Conservation (phyloP, 768 basidiomycete species). For the Kwoniella newhampshirensis region DNA sequence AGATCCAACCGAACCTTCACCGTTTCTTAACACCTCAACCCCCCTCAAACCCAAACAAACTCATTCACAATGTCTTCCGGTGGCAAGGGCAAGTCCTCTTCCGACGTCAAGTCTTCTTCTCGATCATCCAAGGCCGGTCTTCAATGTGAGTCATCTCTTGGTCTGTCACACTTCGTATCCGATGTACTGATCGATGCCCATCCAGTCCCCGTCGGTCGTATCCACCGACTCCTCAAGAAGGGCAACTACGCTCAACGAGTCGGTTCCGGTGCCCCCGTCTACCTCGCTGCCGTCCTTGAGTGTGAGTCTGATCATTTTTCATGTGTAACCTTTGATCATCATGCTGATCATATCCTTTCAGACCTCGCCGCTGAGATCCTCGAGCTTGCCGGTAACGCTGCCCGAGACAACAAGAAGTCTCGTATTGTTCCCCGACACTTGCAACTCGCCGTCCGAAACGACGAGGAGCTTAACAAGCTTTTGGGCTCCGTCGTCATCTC, state of each 20-base stretch:
- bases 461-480: conserved; percentile 78
- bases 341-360: conserved; percentile 17
- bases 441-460: conserved; percentile 88
- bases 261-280: conserved; percentile 87
- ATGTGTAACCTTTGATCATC: neutral
- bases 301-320: conserved; percentile 49
- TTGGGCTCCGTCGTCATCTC: conserved; percentile 84
- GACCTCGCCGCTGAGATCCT: conserved; percentile 92
- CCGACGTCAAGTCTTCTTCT: conserved; percentile 62
- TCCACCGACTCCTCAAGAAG: conserved; percentile 81
- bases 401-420: conserved; percentile 80
- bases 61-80: conserved; percentile 50
- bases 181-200: conserved; percentile 50
- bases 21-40: conserved; percentile 24
- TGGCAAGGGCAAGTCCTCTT: conserved; percentile 57
- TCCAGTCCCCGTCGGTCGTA: conserved; percentile 79
- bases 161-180: conserved; percentile 58
- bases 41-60: conserved; percentile 25
- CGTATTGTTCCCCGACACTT: conserved; percentile 93
- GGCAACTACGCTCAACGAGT: conserved; percentile 81
- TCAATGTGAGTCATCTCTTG: conserved; percentile 50
- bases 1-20: conserved; percentile 20
- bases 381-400: conserved; percentile 77
- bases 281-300: conserved; percentile 86
- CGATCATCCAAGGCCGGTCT: conserved; percentile 63